Evolutionary conservation across 2,329 filamentous ascomycete genomes (phyloP), one percentile per base, ranked within the genome.

Genomic region (Sclerotinia nivalis): DNA sequence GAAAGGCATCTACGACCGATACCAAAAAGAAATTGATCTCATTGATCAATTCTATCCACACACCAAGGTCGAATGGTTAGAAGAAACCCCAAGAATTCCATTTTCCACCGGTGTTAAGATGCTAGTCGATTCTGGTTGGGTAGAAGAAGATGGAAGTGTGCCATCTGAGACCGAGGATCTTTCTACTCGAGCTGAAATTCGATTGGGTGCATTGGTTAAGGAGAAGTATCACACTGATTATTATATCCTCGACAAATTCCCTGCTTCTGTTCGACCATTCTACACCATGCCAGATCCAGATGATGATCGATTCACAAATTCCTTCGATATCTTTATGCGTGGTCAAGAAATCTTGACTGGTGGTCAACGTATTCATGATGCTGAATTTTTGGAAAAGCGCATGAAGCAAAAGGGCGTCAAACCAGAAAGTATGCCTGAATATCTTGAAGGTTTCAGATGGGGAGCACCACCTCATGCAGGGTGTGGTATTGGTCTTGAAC

Each of bases 191-290:
- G 93, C 96, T 71, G 94, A 97, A 81, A 94, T 96, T 34, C 89
- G 92, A 20, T 86, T 97, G 0, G 94, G 95, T 13, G 85, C 92
- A 77, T 83, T 97, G 22, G 88, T 97, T 76, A 95, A 92, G 81
- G 88, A 96, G 78, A 93, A 94, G 81, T 96, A 91, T 77, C 85
- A 88, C 69, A 96, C 94, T 0, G 94, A 97, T 76, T 97, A 96
- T 82, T 97, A 96, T 80, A 91, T 97, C 72, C 86, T 97, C 54
- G 94, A 97, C 85, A 97, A 96, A 78, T 97, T 97, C 83, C 94
- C 94, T 0, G 84, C 88, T 31, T 90, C 88, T 9, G 94, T 92
- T 2, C 88, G 94, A 56, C 94, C 94, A 0, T 97, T 97, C 81
- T 97, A 97, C 78, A 93, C 94, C 1, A 94, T 97, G 87, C 90